A percentile compares a stretch with the other conserved stretches of the same genome.
These are phyloP conservation scores for Taphrina communis DNA, from an alignment of 1,139 yeast species.

Conservation along the genomic window DNA sequence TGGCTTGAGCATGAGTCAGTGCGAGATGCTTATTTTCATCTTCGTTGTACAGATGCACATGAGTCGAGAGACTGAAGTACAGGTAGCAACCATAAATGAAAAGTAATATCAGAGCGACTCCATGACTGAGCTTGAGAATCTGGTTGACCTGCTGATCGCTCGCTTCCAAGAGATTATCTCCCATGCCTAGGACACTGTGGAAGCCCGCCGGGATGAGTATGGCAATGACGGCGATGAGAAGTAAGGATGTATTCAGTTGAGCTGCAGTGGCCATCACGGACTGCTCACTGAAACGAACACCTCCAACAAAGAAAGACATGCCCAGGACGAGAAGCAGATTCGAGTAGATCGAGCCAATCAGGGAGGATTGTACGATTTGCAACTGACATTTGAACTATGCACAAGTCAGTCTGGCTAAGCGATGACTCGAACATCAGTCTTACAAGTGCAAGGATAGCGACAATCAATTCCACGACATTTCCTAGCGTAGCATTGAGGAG, in stretches of 20 bases:
- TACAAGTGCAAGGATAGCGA: conserved; percentile 83
- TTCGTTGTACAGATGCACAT: conserved; percentile 59
- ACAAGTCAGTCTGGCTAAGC: conserved; percentile 50
- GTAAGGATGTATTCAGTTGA: conserved; percentile 91
- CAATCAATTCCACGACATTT: conserved; percentile 91
- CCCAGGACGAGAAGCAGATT: conserved; percentile 88
- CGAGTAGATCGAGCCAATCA: conserved; percentile 92
- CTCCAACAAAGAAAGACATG: conserved; percentile 92
- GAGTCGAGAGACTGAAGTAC: conserved; percentile 87
- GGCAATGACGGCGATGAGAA: conserved; percentile 90
- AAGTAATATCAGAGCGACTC: conserved; percentile 60
- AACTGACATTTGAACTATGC: conserved; percentile 64
- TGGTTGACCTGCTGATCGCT: conserved; percentile 53
- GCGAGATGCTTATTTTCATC: conserved; percentile 25
- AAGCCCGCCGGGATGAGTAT: conserved; percentile 94
- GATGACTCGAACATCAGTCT: conserved; percentile 50
- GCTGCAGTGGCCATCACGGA: conserved; percentile 94
- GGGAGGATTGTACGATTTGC: conserved; percentile 90
- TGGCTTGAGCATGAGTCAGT: conserved; percentile 27
- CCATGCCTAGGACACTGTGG: conserved; percentile 53
- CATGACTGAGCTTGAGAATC: conserved; percentile 77
- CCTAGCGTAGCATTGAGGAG: conserved; percentile 64
- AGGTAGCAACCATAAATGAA: conserved; percentile 76
- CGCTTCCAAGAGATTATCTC: conserved; percentile 63
- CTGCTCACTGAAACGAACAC: conserved; percentile 83